Percentiles rank a stretch among this genome's conserved stretches.
These are phyloP conservation scores for Rubus idaeus DNA, from an alignment of 306 rosid species.

Conservation along the genomic window DNA sequence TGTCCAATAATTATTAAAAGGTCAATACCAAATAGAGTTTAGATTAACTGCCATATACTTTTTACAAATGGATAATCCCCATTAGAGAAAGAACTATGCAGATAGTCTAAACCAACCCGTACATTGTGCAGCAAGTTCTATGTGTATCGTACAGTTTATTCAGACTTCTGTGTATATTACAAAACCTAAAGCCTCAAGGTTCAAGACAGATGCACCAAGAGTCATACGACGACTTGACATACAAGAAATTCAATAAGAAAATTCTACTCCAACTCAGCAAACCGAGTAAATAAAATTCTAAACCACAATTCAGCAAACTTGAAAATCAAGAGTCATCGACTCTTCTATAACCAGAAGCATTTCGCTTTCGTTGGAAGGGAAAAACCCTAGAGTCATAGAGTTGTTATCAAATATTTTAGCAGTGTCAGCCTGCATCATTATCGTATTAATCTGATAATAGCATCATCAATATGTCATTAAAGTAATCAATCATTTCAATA, in stretches of 20 bases:
- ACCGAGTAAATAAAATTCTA: conserved; percentile 5
- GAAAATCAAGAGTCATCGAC: neutral
- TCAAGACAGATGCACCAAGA: conserved; percentile 21
- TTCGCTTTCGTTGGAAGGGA: neutral
- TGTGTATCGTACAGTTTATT: neutral
- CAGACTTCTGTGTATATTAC: neutral
- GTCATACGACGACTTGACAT: neutral
- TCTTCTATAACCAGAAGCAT: neutral
- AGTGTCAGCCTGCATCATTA: neutral
- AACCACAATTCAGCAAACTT: conserved; percentile 1
- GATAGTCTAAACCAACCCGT: conserved; percentile 18
- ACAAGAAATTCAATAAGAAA: neutral
- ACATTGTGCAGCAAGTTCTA: conserved; percentile 18
- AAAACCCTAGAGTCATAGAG: neutral
- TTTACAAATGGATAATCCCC: neutral
- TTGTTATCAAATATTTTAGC: neutral
- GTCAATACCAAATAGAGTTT: neutral
- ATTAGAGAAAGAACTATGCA: neutral
- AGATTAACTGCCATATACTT: neutral
- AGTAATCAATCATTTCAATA: neutral
- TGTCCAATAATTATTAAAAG: neutral
- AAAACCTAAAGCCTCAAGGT: neutral
- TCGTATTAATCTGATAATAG: neutral
- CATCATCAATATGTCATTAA: neutral
- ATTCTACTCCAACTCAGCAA: conserved; percentile 22